Conservation (phyloP, 2,329 filamentous ascomycete species). For the Xylariaceae sp. region DNA sequence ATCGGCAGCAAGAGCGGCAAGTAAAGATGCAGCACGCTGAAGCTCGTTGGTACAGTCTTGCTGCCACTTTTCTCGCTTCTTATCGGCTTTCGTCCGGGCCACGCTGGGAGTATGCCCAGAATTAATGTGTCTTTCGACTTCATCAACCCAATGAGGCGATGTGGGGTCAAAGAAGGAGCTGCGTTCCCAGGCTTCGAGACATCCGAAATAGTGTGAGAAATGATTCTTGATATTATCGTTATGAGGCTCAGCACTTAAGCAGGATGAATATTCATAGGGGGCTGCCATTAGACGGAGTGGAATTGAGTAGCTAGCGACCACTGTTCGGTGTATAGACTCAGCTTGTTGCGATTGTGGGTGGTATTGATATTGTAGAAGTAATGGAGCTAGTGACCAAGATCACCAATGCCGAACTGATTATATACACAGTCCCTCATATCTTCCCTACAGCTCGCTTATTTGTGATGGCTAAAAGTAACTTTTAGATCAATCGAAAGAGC, state of each 20-base stretch:
- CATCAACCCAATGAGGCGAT: not conserved
- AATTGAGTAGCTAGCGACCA: too few species aligned
- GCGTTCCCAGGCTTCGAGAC: slow-evolving; percentile 15
- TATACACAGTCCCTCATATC: too few species aligned
- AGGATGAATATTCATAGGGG: not conserved
- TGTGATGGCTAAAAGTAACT: too few species aligned
- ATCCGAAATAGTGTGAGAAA: slow-evolving; percentile 15
- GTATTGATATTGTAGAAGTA: too few species aligned
- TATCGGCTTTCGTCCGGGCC: not conserved
- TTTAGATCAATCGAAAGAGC: too few species aligned
- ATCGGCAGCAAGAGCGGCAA: slow-evolving; percentile 2
- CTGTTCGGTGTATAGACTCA: too few species aligned
- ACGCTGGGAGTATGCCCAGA: not conserved
- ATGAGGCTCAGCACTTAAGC: slow-evolving; percentile 11
- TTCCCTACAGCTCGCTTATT: too few species aligned
- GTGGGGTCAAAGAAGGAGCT: slow-evolving; percentile 5
- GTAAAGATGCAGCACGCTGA: slow-evolving; percentile 9
- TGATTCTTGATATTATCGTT: slow-evolving; percentile 15
- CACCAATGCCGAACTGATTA: too few species aligned
- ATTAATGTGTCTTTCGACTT: not conserved
- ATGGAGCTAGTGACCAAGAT: too few species aligned
- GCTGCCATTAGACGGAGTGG: too few species aligned
- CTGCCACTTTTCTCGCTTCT: not conserved
- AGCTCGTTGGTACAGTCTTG: not conserved
- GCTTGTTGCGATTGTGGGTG: too few species aligned